A percentile compares a stretch with the other conserved stretches of the same genome.
phyloP scores from a whole-genome alignment of 2,329 filamentous ascomycete species.

The Leptographium lundbergii region DNA sequence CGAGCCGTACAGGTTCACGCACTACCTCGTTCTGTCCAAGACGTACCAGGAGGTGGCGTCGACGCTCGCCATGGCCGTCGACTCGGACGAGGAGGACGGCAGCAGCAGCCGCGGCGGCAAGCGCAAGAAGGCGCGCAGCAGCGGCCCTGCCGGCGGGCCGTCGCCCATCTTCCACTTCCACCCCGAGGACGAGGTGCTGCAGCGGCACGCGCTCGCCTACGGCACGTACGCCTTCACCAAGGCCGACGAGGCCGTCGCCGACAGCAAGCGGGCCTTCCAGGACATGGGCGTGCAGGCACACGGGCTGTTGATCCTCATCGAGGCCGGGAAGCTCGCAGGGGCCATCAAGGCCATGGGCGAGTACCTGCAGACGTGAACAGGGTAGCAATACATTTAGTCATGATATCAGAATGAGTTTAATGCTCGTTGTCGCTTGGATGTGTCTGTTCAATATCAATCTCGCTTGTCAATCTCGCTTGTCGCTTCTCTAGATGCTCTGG shows the following conservation, averaged over 20 bases:
- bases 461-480: no score
- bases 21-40: conserved; percentile 86
- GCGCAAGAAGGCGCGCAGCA: conserved; percentile 47
- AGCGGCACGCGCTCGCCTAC: conserved; percentile 58
- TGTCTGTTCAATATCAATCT: no score
- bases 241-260: conserved; percentile 67
- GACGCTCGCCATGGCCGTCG: conserved; percentile 31
- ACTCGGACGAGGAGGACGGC: conserved; percentile 50
- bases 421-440: no score
- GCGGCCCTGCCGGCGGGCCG: conserved; percentile 15
- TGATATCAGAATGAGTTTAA: not conserved
- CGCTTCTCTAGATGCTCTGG: no score
- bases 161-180: conserved; percentile 78
- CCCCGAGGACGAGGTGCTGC: conserved; percentile 82
- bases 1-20: conserved; percentile 84
- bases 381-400: conserved; percentile 6
- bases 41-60: conserved; percentile 85
- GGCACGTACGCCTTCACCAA: conserved; percentile 69
- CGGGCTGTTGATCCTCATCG: conserved; percentile 78
- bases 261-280: conserved; percentile 90
- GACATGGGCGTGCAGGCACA: conserved; percentile 78
- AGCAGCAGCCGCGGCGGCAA: conserved; percentile 30
- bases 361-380: conserved; percentile 55
- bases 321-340: conserved; percentile 60
- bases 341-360: conserved; percentile 66